A percentile compares a stretch with the other conserved stretches of the same genome.
phyloP scores from a whole-genome alignment of 1,284 basidiomycete species.

The Pholiota adiposa region DNA sequence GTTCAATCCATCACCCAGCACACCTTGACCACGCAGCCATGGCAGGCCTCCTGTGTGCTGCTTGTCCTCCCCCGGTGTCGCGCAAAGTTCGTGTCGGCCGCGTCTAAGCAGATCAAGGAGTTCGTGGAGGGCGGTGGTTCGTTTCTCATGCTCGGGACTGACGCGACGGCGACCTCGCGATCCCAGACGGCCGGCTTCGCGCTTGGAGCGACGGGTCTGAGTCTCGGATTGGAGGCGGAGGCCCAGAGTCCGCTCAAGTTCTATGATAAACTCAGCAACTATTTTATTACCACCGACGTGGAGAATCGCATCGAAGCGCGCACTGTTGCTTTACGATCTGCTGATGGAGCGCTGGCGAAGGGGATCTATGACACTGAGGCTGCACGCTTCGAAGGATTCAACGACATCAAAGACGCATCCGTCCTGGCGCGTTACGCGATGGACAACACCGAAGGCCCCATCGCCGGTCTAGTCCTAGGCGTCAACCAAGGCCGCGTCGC shows the following conservation, averaged over 20 bases:
- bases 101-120: slow-evolving; percentile 53
- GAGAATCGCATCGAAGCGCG: slow-evolving; percentile 29
- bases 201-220: slow-evolving; percentile 17
- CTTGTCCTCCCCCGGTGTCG: slow-evolving; percentile 76
- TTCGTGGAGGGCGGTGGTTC: slow-evolving; percentile 76
- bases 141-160: slow-evolving; percentile 60
- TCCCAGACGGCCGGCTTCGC: slow-evolving; percentile 17
- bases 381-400: slow-evolving; percentile 32
- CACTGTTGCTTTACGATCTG: slow-evolving; percentile 39
- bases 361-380: slow-evolving; percentile 31
- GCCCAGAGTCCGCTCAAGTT: slow-evolving; percentile 49
- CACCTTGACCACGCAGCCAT: slow-evolving; percentile 70
- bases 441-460: slow-evolving; percentile 28
- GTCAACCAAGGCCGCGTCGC: slow-evolving; percentile 62
- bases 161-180: slow-evolving; percentile 27
- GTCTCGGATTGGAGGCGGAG: slow-evolving; percentile 19
- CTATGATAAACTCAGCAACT: slow-evolving; percentile 56
- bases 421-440: slow-evolving; percentile 42
- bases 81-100: slow-evolving; percentile 52
- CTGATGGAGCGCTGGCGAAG: slow-evolving; percentile 30
- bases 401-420: slow-evolving; percentile 27
- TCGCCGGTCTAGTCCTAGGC: slow-evolving; percentile 40
- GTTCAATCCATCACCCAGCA: slow-evolving; percentile 69
- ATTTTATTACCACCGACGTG: slow-evolving; percentile 59
- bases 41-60: slow-evolving; percentile 75